Evolutionary conservation across 176 grass and related monocot species (phyloP).

Genomic region (Zoysia japonica): DNA sequence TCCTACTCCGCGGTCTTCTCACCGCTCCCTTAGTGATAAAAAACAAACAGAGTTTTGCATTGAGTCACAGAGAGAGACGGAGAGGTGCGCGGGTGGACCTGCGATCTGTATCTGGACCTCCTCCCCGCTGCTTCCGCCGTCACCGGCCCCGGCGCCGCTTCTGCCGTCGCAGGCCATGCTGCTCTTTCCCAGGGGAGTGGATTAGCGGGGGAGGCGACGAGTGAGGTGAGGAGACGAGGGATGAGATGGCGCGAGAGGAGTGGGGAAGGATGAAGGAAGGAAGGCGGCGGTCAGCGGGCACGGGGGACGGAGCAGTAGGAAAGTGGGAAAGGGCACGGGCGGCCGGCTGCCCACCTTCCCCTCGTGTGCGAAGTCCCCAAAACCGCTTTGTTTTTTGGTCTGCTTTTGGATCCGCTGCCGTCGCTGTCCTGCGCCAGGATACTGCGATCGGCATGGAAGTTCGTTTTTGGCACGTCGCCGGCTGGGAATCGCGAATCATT

Average conservation of each 20-base stretch:
- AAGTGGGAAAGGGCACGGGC: background rate
- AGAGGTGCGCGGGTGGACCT: slow-evolving; percentile 26
- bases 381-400: too few relatives aligned
- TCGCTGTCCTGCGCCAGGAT: background rate
- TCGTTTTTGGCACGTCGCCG: background rate
- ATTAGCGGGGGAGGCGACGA: background rate
- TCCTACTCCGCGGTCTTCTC: background rate
- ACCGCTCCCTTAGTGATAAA: background rate
- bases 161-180: slow-evolving; percentile 43
- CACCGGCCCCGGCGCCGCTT: background rate
- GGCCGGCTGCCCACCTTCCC: too few relatives aligned
- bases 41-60: background rate
- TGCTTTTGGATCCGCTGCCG: background rate
- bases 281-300: slow-evolving; percentile 22
- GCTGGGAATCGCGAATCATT: background rate
- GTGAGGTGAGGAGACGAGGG: too few relatives aligned
- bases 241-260: background rate
- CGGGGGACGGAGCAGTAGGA: background rate
- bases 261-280: too few relatives aligned
- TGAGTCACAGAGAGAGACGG: too few relatives aligned
- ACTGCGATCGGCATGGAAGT: background rate
- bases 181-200: slow-evolving; percentile 35
- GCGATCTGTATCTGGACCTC: slow-evolving; percentile 50
- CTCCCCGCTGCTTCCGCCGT: slow-evolving; percentile 5
- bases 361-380: too few relatives aligned